phyloP scores from a whole-genome alignment of 371 early-diverging fungal species.

The Lichtheimia corymbifera region DNA sequence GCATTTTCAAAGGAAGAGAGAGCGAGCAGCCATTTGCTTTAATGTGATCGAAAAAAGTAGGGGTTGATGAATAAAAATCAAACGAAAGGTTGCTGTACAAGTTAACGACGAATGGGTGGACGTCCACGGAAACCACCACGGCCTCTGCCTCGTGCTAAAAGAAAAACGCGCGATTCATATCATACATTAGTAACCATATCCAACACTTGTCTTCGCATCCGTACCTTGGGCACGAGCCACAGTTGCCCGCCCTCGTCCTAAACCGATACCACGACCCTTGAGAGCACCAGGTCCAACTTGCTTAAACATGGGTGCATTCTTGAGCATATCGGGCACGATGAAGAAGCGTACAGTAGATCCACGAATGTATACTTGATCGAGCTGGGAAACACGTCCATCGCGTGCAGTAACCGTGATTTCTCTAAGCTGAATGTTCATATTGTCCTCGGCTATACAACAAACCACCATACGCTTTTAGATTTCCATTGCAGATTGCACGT shows the following conservation, averaged over 20 bases:
- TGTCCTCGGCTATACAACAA: conserved; percentile 84
- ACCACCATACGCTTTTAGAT: too few relatives aligned
- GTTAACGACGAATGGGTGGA: conserved; percentile 23
- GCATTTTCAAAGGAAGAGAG: too few relatives aligned
- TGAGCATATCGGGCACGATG: conserved; percentile 97
- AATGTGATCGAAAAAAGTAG: neutral
- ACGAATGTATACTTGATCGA: conserved; percentile 96
- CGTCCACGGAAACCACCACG: conserved; percentile 38
- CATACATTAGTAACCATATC: neutral
- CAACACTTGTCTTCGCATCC: neutral
- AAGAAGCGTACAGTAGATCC: conserved; percentile 96
- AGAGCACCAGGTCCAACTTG: conserved; percentile 76
- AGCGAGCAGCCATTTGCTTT: neutral
- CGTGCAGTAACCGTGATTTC: conserved; percentile 92
- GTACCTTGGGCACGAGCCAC: conserved; percentile 83
- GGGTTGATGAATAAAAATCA: neutral
- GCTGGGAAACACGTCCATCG: conserved; percentile 87
- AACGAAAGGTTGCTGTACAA: too few relatives aligned
- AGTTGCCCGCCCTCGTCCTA: conserved; percentile 85
- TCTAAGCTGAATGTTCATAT: conserved; percentile 96
- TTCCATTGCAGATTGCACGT: too few relatives aligned
- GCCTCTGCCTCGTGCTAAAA: conserved; percentile 29
- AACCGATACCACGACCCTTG: conserved; percentile 84
- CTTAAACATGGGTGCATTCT: conserved; percentile 98
- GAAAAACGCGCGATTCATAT: neutral